Base-by-base conservation (phyloP, 208 protist genomes). In the Eutreptiella sp. region DNA sequence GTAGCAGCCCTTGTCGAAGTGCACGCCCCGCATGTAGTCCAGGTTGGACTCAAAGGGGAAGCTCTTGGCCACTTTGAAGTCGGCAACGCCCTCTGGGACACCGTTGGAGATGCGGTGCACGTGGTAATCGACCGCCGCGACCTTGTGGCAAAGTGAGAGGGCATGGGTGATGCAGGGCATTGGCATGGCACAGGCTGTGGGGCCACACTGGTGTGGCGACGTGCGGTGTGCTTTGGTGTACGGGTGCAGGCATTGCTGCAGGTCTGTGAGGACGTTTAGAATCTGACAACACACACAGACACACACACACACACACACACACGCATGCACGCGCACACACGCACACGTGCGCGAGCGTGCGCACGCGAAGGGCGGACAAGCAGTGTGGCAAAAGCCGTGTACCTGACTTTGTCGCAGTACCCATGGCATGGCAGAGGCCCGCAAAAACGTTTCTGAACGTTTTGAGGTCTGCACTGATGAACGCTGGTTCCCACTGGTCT, bases 1-100 rank as follows among this genome's bases (percentile, higher is more conserved):
- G 75, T 97, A 97, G 76, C 93, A 97, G 31, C 93, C 93, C 64
- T 97, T 97, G 64, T 87, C 65, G 46, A 94, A 97, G 64, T 73
- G 75, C 16, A 97, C 79, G 4, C 83, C 90, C 24, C 69, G 55
- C 0, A 95, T 66, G n/a, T 89, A 78, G 57, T 96, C 90, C 0
- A 85, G 53, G 68, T 95, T 95, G 28, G 64, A 76, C 60, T 97
- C 90, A 29, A 95, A 88, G 0, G 89, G 89, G 0, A 94, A 68
- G 19, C 76, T 68, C 67, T 89, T 84, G 46, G 62, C 68, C 31
- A 55, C 27, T 3, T 65, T 55, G 38, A 93, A 81, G n/a, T 90
- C 73, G 0, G 35, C 46, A 0, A 78, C 68, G 19, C 85, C 87
- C 45, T 96, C 88, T 1, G 84, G 76, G n/a, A 94, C 64, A 42